Evolutionary conservation across 306 rosid species (phyloP).

Genomic region (Mimosa pudica): DNA sequence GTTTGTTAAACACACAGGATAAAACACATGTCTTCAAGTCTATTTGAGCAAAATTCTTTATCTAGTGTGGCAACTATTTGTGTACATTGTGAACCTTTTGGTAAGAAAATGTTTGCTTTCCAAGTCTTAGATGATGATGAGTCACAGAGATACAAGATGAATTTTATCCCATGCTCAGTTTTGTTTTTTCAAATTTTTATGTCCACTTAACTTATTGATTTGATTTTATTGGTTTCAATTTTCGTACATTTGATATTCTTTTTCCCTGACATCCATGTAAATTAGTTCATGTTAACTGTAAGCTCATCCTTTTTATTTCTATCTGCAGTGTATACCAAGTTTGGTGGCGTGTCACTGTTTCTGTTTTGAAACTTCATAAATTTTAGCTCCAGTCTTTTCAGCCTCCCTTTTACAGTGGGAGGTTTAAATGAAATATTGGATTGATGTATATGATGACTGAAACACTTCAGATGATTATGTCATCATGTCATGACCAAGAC

Average conservation of each 20-base stretch:
- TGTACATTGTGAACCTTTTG: background rate
- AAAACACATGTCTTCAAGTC: background rate
- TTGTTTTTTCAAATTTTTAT: background rate
- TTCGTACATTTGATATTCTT: slow-evolving; percentile 5
- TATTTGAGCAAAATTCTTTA: background rate
- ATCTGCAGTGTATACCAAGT: slow-evolving; percentile 39
- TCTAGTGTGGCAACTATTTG: background rate
- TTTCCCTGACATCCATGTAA: background rate
- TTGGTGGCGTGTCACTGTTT: slow-evolving; percentile 22
- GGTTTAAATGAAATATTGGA: slow-evolving; percentile 43
- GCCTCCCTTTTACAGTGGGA: slow-evolving; percentile 31
- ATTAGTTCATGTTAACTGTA: slow-evolving; percentile 23
- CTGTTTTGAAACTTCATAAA: slow-evolving; percentile 20
- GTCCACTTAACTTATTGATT: background rate
- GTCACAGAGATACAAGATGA: slow-evolving; percentile 7
- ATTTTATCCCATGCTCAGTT: slow-evolving; percentile 16
- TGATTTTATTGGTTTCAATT: background rate
- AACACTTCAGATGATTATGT: slow-evolving; percentile 41
- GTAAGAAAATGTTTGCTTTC: slow-evolving; percentile 9
- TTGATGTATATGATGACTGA: slow-evolving; percentile 51
- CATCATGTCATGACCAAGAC: slow-evolving; percentile 42
- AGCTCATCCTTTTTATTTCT: slow-evolving; percentile 28
- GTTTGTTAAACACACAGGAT: background rate
- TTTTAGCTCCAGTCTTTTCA: slow-evolving; percentile 14
- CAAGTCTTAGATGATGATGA: background rate